These are phyloP conservation scores for Lactarius psammicola DNA, from an alignment of 768 basidiomycete genomes.

Conservation along the genomic window DNA sequence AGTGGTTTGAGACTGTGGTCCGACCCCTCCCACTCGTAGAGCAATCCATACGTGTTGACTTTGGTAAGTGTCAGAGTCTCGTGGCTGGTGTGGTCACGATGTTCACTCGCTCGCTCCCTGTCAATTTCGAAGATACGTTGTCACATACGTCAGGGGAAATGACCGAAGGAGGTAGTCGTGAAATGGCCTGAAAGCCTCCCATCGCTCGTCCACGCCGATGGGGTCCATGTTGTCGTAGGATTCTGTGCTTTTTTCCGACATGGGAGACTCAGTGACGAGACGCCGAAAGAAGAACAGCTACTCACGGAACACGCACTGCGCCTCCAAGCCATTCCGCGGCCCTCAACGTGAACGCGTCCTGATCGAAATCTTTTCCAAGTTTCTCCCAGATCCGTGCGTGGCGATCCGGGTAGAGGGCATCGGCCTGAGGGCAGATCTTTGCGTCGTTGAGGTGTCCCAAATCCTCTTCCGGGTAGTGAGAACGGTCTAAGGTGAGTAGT, in stretches of 20 bases:
- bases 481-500: background rate
- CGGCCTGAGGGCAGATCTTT: conserved; percentile 31
- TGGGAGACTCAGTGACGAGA: background rate
- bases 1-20: conserved; percentile 52
- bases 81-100: conserved; percentile 39
- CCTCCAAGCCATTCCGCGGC: conserved; percentile 41
- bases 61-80: conserved; percentile 49
- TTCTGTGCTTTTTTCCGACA: conserved; percentile 43
- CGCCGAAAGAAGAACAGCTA: conserved; percentile 17
- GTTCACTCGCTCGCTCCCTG: too few species aligned
- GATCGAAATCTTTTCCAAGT: conserved; percentile 35
- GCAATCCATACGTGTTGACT: conserved; percentile 61
- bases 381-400: conserved; percentile 36
- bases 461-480: background rate
- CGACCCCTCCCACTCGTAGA: conserved; percentile 59
- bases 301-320: conserved; percentile 42
- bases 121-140: background rate
- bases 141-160: conserved; percentile 61
- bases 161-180: conserved; percentile 45
- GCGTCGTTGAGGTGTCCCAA: background rate
- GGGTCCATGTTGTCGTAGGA: conserved; percentile 49
- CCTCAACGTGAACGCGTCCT: conserved; percentile 37
- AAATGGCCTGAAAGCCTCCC: conserved; percentile 41
- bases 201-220: conserved; percentile 48
- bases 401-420: conserved; percentile 34